Evolutionary conservation across 805 yeast genomes (phyloP).

Genomic region (Metschnikowia noctiluminum): DNA sequence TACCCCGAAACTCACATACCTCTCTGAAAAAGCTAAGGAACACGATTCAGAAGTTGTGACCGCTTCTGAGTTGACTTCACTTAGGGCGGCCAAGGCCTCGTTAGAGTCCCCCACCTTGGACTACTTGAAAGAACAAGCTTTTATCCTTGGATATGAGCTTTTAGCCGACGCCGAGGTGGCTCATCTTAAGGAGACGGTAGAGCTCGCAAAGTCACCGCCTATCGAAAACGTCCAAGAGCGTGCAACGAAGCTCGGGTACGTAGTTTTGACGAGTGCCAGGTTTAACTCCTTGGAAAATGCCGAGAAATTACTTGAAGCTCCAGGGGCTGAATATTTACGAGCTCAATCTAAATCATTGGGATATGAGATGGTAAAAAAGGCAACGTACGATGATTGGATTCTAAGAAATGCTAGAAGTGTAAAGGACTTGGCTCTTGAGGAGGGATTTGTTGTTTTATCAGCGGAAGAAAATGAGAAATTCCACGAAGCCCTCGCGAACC

Average conservation of each 20-base stretch:
- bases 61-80: background rate
- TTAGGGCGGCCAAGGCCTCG: background rate
- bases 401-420: conserved; percentile 2
- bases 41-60: conserved; percentile 5
- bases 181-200: conserved; percentile 1
- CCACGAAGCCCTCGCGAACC: conserved; percentile 7
- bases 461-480: conserved; percentile 5
- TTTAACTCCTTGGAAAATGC: conserved; percentile 1
- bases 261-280: conserved; percentile 15
- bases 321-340: conserved; percentile 6
- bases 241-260: conserved; percentile 25
- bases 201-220: conserved; percentile 12
- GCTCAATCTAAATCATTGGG: conserved; percentile 4
- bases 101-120: conserved; percentile 9
- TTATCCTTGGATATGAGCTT: conserved; percentile 1
- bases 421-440: conserved; percentile 11
- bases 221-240: conserved; percentile 20
- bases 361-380: background rate
- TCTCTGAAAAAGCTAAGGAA: background rate
- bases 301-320: conserved; percentile 3
- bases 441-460: conserved; percentile 5
- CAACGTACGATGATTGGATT: background rate
- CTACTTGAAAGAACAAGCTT: conserved; percentile 11
- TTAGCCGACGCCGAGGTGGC: conserved; percentile 6
- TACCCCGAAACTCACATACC: conserved; percentile 8